These are phyloP conservation scores for Naganishia randhawae DNA, from an alignment of 768 basidiomycete species.

Conservation along the genomic window DNA sequence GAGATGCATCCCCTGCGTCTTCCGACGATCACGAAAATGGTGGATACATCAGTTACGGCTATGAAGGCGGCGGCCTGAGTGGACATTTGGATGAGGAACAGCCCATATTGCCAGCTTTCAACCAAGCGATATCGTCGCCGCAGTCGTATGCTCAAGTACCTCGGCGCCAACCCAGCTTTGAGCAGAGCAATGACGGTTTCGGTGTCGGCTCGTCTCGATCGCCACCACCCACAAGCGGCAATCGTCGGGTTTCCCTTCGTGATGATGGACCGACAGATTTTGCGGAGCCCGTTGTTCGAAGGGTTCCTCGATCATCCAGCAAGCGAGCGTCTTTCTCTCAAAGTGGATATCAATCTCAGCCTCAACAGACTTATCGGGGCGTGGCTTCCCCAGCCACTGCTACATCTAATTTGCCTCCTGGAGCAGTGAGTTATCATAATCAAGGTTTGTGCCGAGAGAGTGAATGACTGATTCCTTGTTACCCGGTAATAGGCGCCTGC, in stretches of 20 bases:
- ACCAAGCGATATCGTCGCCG: slow-evolving; percentile 49
- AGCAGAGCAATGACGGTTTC: slow-evolving; percentile 1
- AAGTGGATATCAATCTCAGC: slow-evolving; percentile 12
- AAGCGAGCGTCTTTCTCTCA: slow-evolving; percentile 32
- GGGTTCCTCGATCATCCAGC: slow-evolving; percentile 63
- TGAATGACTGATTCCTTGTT: not conserved
- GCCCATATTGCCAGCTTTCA: slow-evolving; percentile 17
- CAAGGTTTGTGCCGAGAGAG: not conserved
- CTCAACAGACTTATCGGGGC: slow-evolving; percentile 37
- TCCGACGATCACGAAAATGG: slow-evolving; percentile 39
- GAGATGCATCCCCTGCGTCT: slow-evolving; percentile 47
- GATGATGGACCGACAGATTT: slow-evolving; percentile 77
- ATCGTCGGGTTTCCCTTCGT: slow-evolving; percentile 70
- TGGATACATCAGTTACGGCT: slow-evolving; percentile 14
- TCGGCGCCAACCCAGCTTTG: slow-evolving; percentile 35
- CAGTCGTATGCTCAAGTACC: slow-evolving; percentile 45
- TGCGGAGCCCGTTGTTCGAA: slow-evolving; percentile 62
- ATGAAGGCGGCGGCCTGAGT: slow-evolving; percentile 15
- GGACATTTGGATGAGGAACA: slow-evolving; percentile 22
- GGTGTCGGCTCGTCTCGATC: slow-evolving; percentile 8
- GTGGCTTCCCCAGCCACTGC: slow-evolving; percentile 34
- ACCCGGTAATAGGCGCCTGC: not conserved
- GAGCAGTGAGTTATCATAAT: slow-evolving; percentile 41
- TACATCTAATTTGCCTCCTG: slow-evolving; percentile 38
- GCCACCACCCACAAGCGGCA: slow-evolving; percentile 53